Conservation (phyloP, 306 rosid species). For the Prunus armeniaca region DNA sequence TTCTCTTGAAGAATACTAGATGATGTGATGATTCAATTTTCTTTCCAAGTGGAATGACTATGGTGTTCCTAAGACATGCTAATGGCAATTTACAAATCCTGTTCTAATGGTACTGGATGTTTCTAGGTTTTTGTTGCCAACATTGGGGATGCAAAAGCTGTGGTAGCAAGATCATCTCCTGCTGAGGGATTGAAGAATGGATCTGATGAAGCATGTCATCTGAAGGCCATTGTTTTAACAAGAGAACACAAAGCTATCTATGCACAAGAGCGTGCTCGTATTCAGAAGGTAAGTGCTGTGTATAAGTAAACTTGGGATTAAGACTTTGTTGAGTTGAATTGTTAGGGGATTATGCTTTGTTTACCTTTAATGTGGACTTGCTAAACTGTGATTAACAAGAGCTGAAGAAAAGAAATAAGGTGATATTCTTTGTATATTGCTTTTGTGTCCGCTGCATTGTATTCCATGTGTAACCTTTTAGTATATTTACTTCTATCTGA, state of each 20-base stretch:
- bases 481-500: not conserved
- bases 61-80: not conserved
- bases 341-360: not conserved
- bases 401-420: not conserved
- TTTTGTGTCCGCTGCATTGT: not conserved
- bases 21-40: not conserved
- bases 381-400: not conserved
- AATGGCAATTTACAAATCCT: not conserved
- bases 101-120: slow-evolving; percentile 15
- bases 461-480: not conserved
- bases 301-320: slow-evolving; percentile 5
- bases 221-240: slow-evolving; percentile 86
- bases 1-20: not conserved
- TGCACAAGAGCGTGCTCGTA: slow-evolving; percentile 83
- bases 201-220: slow-evolving; percentile 38
- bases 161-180: slow-evolving; percentile 66
- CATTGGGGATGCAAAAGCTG: slow-evolving; percentile 90
- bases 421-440: not conserved
- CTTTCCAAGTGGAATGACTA: not conserved
- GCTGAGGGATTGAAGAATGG: slow-evolving; percentile 41
- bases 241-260: slow-evolving; percentile 91
- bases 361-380: not conserved
- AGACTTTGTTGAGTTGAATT: not conserved
- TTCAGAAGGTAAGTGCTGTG: slow-evolving; percentile 66
- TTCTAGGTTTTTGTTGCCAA: slow-evolving; percentile 78